Base-by-base conservation (phyloP, 2,329 filamentous ascomycete species). In the Cercospora sp. region DNA sequence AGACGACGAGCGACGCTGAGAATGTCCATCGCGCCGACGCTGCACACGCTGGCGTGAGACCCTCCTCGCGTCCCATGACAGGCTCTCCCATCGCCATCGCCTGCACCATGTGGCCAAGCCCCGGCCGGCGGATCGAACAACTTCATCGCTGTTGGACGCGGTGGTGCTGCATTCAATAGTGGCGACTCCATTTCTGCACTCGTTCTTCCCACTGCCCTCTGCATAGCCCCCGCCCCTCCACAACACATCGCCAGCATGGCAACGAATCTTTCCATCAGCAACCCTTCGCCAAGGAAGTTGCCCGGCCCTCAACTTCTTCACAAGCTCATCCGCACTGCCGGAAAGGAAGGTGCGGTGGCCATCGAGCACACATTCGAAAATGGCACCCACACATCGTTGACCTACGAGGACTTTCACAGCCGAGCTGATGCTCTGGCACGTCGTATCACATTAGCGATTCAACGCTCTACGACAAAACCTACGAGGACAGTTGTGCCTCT, bases 401-500 rank as follows among this genome's bases (percentile, higher is more conserved):
- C 88, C 0, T 96, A 94, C 76, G 66, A 76, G 9, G 79, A 88
- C 51, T 81, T 95, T 24, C 88, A 94, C 75, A 72, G 76, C 30
- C 80, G 84, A 32, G 87, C 90, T 9, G 80, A 87, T 61, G 73
- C 72, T 3, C 79, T 93, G 40, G 88, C 90, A 16, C 74, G 78
- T 12, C 82, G 81, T 24, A 85, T 90, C 68, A 78, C 78, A 67
- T 74, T 63, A 49, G 57, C 62, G 10, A 58, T 67, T 16, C n/a
- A 37, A 55, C 77, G 55, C 66, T 74, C 60, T n/a, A 49, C 65
- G 30, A 59, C 45, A n/a, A 51, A 30, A 8, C 45, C 53, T 6
- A 34, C 59, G 69, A 72, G 79, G 74, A 75, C 76, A 21, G 82
- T 97, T 40, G 84, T 97, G 43, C 93, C 94, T 0, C 81, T 97